Evolutionary conservation across 2,329 filamentous ascomycete genomes (phyloP), one percentile per base, ranked within the genome.

Genomic region (Cladophialophora immunda): DNA sequence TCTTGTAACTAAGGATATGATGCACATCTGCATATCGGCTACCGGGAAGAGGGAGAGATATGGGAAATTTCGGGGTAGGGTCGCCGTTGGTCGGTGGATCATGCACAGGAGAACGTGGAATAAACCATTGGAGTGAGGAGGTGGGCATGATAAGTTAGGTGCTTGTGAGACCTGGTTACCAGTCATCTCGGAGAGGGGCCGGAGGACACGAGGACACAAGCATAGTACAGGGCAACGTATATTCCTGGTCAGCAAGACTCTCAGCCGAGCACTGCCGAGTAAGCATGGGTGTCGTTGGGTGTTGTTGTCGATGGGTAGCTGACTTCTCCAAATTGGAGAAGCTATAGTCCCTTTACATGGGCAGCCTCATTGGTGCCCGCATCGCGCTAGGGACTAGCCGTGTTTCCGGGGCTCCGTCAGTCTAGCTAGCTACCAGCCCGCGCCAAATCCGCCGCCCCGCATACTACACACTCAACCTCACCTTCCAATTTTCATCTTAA

Each of bases 401-500:
- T 13, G 11, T 25, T 25, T 50, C 19, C 45, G 2, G 45, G 45
- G 45, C 8, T 50, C 45, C 45, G 3, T 0, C 45, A 15, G 19
- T 22, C 1, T 25, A 19, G 4, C 4, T 15, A 50, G 45, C 22
- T 9, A 9, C 9, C 9, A 15, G 22, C 19, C 45, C 11, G 1
- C 41, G 19, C 19, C 19, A 22, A 47, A 19, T 25, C 13, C 29
- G 9, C 1, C 22, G 1, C 27, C 3, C 27, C 53, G 27, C 53
- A 55, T 36, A 32, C 13, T n/a, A 32, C 32, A 36, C 27, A n/a
- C 15, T 27, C 27, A 34, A 36, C 32, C 45, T 50, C 45, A 50
- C 7, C 27, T 55, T 55, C 53, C 27, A 36, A 36, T 19, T 55
- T n/a, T 55, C 29, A 25, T 55, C 32, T 36, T 50, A 50, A 50